phyloP scores from a whole-genome alignment of 169 alveolate species.

The Plasmodium gaboni region DNA sequence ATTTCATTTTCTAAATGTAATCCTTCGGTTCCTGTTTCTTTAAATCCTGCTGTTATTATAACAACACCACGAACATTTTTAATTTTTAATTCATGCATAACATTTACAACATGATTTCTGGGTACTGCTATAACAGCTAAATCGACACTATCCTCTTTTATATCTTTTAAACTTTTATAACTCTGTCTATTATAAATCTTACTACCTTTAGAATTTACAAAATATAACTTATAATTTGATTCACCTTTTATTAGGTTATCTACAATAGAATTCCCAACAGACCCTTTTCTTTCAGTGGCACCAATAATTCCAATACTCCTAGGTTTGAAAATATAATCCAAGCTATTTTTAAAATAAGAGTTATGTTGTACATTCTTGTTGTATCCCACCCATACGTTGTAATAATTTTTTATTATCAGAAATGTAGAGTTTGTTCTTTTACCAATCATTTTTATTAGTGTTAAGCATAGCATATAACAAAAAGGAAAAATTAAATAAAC shows the following conservation, averaged over 20 bases:
- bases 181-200: slow-evolving; percentile 75
- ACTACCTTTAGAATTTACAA: slow-evolving; percentile 78
- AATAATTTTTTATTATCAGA: slow-evolving; percentile 7
- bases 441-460: too few relatives aligned
- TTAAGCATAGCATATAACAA: too few relatives aligned
- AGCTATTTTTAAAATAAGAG: slow-evolving; percentile 30
- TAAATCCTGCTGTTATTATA: slow-evolving; percentile 86
- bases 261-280: slow-evolving; percentile 81
- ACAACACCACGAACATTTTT: slow-evolving; percentile 80
- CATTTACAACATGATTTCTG: slow-evolving; percentile 71
- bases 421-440: too few relatives aligned
- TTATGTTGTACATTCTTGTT: slow-evolving; percentile 47
- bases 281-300: slow-evolving; percentile 81
- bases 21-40: slow-evolving; percentile 83
- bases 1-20: slow-evolving; percentile 77
- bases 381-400: slow-evolving; percentile 60
- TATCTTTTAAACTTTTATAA: slow-evolving; percentile 49
- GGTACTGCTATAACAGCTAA: slow-evolving; percentile 84
- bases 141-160: slow-evolving; percentile 73
- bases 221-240: slow-evolving; percentile 74
- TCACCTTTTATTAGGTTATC: slow-evolving; percentile 76
- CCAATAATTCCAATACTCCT: slow-evolving; percentile 82
- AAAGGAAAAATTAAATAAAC: too few relatives aligned
- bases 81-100: slow-evolving; percentile 79
- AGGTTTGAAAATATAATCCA: slow-evolving; percentile 73